Evolutionary conservation across 2,329 filamentous ascomycete species (phyloP).

Genomic region (Beauveria bassiana): DNA sequence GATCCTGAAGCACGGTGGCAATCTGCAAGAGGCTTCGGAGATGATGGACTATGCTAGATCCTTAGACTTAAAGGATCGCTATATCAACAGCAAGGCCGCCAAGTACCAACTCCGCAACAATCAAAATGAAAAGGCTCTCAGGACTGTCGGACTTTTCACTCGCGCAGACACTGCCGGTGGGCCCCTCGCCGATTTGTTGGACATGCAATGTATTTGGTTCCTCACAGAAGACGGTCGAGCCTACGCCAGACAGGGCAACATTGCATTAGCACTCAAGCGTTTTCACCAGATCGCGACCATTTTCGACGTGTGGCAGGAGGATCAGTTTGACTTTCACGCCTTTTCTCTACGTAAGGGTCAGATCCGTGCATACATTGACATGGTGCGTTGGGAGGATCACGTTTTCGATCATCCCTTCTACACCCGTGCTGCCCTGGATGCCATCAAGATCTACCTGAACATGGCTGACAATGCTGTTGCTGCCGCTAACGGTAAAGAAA

Average conservation of each 20-base stretch:
- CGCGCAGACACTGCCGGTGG: conserved; percentile 83
- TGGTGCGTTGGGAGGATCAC: conserved; percentile 93
- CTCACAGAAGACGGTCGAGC: conserved; percentile 92
- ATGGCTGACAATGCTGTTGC: conserved; percentile 68
- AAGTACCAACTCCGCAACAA: conserved; percentile 95
- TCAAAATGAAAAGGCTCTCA: conserved; percentile 75
- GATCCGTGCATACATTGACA: conserved; percentile 88
- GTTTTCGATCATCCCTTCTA: conserved; percentile 91
- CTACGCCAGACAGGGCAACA: conserved; percentile 72
- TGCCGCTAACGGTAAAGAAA: conserved; percentile 54
- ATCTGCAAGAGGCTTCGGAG: conserved; percentile 70
- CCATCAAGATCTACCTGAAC: conserved; percentile 71
- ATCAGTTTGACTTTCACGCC: conserved; percentile 97
- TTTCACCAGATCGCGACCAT: conserved; percentile 85
- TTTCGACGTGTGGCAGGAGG: conserved; percentile 96
- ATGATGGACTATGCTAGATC: conserved; percentile 81
- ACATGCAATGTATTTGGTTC: conserved; percentile 99
- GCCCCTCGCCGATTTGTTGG: conserved; percentile 80
- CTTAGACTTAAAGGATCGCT: conserved; percentile 83
- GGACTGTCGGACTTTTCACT: conserved; percentile 91
- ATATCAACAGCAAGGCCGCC: conserved; percentile 96
- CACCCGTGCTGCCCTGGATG: conserved; percentile 71
- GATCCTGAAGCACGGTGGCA: conserved; percentile 85
- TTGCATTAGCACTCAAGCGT: conserved; percentile 82
- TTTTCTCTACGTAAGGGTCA: conserved; percentile 97